Evolutionary conservation across 106 monocot genomes (phyloP).

Genomic region (Amphibolis antarctica): DNA sequence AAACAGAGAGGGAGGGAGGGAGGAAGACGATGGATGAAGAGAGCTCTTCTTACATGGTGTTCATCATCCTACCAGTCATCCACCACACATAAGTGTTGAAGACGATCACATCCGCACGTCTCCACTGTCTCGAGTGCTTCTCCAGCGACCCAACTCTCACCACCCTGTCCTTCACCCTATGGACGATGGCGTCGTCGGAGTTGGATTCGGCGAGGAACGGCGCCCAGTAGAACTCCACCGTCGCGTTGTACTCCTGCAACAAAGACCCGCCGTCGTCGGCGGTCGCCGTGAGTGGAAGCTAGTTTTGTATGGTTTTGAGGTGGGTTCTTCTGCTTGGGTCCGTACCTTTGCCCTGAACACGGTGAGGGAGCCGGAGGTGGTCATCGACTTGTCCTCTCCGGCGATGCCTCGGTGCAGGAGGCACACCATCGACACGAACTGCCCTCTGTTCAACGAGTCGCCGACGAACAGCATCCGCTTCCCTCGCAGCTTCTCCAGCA

Average conservation of each 20-base stretch:
- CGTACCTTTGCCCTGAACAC: constrained; percentile 51
- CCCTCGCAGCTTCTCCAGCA: constrained; percentile 5
- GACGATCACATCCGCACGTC: constrained; percentile 53
- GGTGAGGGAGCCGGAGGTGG: constrained; percentile 31
- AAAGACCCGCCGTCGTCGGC: too few relatives aligned
- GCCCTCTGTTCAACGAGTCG: constrained; percentile 7
- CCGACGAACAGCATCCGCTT: constrained; percentile 8
- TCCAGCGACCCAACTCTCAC: constrained; percentile 53
- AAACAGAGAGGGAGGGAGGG: too few relatives aligned
- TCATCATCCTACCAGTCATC: constrained; percentile 35
- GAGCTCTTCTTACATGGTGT: constrained; percentile 4
- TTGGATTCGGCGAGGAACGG: constrained; percentile 89
- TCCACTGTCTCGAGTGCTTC: constrained; percentile 70
- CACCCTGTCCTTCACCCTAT: constrained; percentile 57
- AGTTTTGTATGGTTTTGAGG: too few relatives aligned
- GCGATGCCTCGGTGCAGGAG: constrained; percentile 55
- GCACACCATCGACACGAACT: constrained; percentile 28
- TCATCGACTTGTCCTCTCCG: constrained; percentile 36
- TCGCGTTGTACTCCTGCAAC: constrained; percentile 61
- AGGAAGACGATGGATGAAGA: too few relatives aligned
- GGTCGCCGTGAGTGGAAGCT: too few relatives aligned
- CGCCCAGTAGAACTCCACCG: constrained; percentile 92
- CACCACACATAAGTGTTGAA: constrained; percentile 90
- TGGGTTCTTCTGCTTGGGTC: neutral
- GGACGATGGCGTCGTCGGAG: constrained; percentile 67